Base-by-base conservation (phyloP, 106 monocot species). In the Dactylorhiza incarnata region DNA sequence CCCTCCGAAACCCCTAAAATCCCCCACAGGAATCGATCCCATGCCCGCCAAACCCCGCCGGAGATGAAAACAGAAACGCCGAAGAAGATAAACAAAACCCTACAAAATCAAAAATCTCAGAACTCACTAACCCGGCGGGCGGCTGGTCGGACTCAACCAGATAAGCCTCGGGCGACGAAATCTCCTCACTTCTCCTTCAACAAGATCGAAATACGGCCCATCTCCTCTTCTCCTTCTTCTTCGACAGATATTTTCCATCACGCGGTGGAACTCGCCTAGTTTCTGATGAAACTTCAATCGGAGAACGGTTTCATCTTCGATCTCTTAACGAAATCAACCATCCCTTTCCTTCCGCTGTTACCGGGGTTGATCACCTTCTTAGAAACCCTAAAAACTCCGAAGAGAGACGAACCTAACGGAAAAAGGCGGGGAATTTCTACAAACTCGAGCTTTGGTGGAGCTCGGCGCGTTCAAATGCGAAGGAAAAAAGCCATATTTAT, bases 11-110 rank as follows among this genome's bases (percentile, higher is more conserved):
- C 7, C 74, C 50, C 65, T 48, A 20, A 73, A 54, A 53, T 76
- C 73, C 47, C 79, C 76, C 56, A 82, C 49, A 0, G 80, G 84
- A 67, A 78, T 48, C 72, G 74, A 77, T 69, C 73, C 82, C 88
- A 85, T 82, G 5, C 29, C 29, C 22, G 2, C 74, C 43, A 24
- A 6, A 53, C 25, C 17, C 17, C 14, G 63, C 16, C 22, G 3
- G 10, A 59, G 29, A 23, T 1, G 6, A 44, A 56, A 47, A 29
- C 22, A 23, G 22, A 63, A 59, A 29, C 74, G 54, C 51, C 54
- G 9, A 6, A n/a, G 48, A 24, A 15, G 69, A 46, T 11, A 15
- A 69, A 45, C 16, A 69, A 46, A 46, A 0, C 14, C 5, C 43
- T 7, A 11, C 15, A 45, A 69, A 69, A 45, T 16, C 6, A 44